phyloP scores from a whole-genome alignment of 768 basidiomycete genomes.

The Clathrus columnatus region DNA sequence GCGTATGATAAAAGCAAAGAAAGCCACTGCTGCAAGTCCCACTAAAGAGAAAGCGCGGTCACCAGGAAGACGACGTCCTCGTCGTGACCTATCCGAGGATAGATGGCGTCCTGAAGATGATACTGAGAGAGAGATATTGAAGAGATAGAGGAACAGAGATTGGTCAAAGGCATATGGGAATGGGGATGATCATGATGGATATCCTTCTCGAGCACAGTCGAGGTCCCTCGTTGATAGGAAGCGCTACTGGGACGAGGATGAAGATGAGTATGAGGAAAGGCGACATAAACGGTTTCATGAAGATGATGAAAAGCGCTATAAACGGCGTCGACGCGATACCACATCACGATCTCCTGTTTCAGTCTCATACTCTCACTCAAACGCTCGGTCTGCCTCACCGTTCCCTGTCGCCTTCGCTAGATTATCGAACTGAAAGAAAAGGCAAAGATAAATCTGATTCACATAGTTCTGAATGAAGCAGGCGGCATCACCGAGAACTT shows the following conservation, averaged over 20 bases:
- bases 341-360: constrained; percentile 15
- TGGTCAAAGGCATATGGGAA: constrained; percentile 36
- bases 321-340: constrained; percentile 17
- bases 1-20: constrained; percentile 58
- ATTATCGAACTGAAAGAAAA: not conserved
- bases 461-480: no score
- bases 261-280: constrained; percentile 11
- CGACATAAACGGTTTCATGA: not conserved
- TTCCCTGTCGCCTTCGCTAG: not conserved
- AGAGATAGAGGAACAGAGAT: constrained; percentile 44
- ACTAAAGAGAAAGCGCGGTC: constrained; percentile 35
- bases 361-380: not conserved
- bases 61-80: constrained; percentile 19
- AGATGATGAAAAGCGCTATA: constrained; percentile 10
- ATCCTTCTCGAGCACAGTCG: constrained; percentile 20
- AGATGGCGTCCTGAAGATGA: constrained; percentile 20
- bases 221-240: not conserved
- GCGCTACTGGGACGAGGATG: constrained; percentile 8
- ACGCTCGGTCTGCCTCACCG: not conserved
- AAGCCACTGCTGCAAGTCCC: constrained; percentile 58
- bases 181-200: constrained; percentile 29
- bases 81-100: constrained; percentile 8
- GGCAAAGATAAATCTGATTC: not conserved
- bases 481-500: no score
- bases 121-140: constrained; percentile 34